Base-by-base conservation (phyloP, 192 early-diverging fungal genomes). In the Podila clonocystis region DNA sequence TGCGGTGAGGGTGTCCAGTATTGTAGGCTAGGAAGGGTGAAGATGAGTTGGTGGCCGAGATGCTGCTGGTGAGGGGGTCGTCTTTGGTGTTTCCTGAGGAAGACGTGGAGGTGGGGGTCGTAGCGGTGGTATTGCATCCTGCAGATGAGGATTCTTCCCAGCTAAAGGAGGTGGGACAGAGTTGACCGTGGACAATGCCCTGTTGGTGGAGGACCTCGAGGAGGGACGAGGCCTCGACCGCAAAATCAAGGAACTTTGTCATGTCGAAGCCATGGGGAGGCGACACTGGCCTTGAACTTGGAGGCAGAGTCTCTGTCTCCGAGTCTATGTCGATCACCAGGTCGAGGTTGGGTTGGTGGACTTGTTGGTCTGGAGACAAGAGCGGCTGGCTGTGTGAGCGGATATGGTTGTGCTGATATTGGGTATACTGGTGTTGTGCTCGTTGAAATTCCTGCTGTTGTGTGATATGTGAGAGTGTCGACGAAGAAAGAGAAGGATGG, bases 141-240 rank as follows among this genome's bases (percentile, higher is more conserved):
- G 52, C 7, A 22, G 70, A 63, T 1, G 75, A 79, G 0, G 75
- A 79, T 30, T 67, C 65, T 31, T 79, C 75, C 75, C 75, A 79
- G 33, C 59, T 59, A 17, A 79, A 79, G 8, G 75, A 79, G 0
- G 69, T 79, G 9, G 69, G 75, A 30, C 65, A 66, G 28, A 79
- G 70, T 22, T 79, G 75, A 3, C 75, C 75, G 48, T 79, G 75
- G 38, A 79, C 67, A 20, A 79, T 64, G 8, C 75, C 75, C 9
- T 63, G 71, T 22, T 79, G 75, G 28, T 79, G 75, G 17, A 79
- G 60, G 2, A 59, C 67, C 33, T 79, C 75, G 2, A 79, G 65
- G 12, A 79, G 61, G 15, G 62, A 49, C 9, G 75, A 71, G n/a
- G 75, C 69, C 13, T 79, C 75, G 50, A 79, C 64, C 3, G 69